Percentiles rank a stretch among this genome's conserved stretches.
Conservation (phyloP, 768 basidiomycete species). For the Clathrus columnatus region DNA sequence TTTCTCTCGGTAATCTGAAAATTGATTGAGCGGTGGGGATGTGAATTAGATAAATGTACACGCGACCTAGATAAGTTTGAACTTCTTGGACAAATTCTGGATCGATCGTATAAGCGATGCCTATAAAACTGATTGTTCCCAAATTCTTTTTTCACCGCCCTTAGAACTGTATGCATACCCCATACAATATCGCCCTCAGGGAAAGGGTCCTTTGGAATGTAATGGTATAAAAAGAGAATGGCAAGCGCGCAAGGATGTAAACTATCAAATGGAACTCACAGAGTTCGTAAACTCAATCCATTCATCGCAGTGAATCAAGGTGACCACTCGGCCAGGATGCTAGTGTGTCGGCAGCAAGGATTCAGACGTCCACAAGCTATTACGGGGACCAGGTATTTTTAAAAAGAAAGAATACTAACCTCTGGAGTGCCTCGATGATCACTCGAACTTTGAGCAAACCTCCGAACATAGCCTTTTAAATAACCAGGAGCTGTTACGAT, state of each 20-base stretch:
- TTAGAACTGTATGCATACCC: conserved; percentile 37
- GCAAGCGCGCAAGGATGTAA: background rate
- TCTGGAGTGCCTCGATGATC: conserved; percentile 90
- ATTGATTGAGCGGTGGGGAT: background rate
- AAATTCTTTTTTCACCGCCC: background rate
- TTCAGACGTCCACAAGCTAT: background rate
- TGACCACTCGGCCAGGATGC: conserved; percentile 86
- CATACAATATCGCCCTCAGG: conserved; percentile 75
- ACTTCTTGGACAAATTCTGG: conserved; percentile 66
- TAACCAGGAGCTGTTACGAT: conserved; percentile 59
- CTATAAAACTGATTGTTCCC: conserved; percentile 31
- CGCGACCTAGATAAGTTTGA: conserved; percentile 73
- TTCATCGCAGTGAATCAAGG: conserved; percentile 78
- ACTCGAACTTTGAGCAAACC: conserved; percentile 87
- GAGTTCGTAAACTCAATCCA: conserved; percentile 72
- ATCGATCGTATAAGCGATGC: conserved; percentile 84
- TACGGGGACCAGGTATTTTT: background rate
- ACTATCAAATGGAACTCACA: conserved; percentile 27
- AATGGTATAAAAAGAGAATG: conserved; percentile 14
- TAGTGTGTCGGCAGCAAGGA: conserved; percentile 19
- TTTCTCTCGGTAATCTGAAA: conserved; percentile 80
- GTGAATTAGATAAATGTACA: background rate
- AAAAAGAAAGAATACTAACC: conserved; percentile 27
- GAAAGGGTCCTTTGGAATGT: conserved; percentile 45
- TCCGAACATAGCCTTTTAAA: conserved; percentile 81